Conservation (phyloP, 2,329 filamentous ascomycete species). For the Cytospora schulzeri region DNA sequence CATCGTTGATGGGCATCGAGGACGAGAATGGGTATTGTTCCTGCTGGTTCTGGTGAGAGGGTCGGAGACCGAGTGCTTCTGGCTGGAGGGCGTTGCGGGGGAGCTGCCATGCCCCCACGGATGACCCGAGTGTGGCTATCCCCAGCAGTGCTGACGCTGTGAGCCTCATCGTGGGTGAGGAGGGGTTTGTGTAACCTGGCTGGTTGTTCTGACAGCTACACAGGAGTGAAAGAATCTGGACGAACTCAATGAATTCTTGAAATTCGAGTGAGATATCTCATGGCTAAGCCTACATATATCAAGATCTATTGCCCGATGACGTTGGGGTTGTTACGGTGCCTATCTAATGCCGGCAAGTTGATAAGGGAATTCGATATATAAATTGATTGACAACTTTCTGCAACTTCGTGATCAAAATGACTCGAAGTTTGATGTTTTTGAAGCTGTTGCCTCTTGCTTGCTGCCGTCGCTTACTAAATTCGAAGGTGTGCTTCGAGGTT, state of each 20-base stretch:
- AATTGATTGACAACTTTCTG: not conserved
- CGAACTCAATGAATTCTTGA: not conserved
- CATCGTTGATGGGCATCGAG: conserved; percentile 26
- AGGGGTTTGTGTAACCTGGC: not conserved
- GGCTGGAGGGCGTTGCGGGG: conserved; percentile 9
- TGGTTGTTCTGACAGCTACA: not conserved
- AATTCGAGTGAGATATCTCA: not conserved
- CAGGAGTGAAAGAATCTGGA: not conserved
- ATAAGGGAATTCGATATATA: not conserved
- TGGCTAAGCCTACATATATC: not conserved
- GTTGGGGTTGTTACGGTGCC: not conserved
- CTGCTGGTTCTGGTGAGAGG: not conserved
- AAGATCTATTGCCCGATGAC: not conserved
- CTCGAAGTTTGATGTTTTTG: not conserved
- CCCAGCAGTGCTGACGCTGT: not conserved
- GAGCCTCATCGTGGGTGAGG: conserved; percentile 11
- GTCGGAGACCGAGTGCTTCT: not conserved
- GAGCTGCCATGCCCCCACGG: conserved; percentile 20
- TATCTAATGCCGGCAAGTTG: not conserved
- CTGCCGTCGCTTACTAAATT: not conserved
- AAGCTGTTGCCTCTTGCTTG: not conserved
- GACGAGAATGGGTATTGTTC: conserved; percentile 14
- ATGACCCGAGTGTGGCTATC: not conserved
- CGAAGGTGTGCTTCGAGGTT: not conserved
- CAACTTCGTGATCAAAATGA: not conserved